These are phyloP conservation scores for Umbelopsis sp. DNA, from an alignment of 192 early-diverging fungal species.

Conservation along the genomic window DNA sequence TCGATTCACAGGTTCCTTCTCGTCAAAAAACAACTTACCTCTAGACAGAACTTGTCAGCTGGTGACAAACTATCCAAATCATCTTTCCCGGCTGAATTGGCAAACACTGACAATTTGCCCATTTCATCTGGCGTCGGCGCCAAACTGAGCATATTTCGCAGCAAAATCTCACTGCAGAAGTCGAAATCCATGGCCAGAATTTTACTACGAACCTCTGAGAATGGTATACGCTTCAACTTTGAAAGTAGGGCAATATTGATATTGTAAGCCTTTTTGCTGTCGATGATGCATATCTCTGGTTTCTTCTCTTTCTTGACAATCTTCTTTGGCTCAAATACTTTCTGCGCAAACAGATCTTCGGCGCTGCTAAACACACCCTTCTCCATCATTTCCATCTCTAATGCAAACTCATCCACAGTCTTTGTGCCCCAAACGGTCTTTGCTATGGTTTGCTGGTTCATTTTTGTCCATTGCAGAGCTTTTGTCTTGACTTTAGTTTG, in stretches of 20 bases:
- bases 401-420: conserved; percentile 48
- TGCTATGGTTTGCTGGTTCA: conserved; percentile 62
- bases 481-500: conserved; percentile 75
- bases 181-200: conserved; percentile 70
- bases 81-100: conserved; percentile 63
- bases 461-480: conserved; percentile 80
- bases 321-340: conserved; percentile 51
- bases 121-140: conserved; percentile 77
- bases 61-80: conserved; percentile 62
- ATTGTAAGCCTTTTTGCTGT: conserved; percentile 71
- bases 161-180: conserved; percentile 61
- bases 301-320: conserved; percentile 47
- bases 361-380: conserved; percentile 67
- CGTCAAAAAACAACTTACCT: conserved; percentile 34
- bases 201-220: conserved; percentile 64
- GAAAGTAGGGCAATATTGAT: conserved; percentile 45
- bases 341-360: conserved; percentile 76
- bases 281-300: conserved; percentile 70
- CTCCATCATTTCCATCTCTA: conserved; percentile 59
- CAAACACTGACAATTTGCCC: conserved; percentile 73
- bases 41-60: conserved; percentile 74
- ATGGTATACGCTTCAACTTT: conserved; percentile 68
- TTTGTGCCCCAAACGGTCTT: conserved; percentile 67
- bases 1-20: not conserved
- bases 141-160: conserved; percentile 69